phyloP scores from a whole-genome alignment of 345 rosid species.

The Microthlaspi erraticum region DNA sequence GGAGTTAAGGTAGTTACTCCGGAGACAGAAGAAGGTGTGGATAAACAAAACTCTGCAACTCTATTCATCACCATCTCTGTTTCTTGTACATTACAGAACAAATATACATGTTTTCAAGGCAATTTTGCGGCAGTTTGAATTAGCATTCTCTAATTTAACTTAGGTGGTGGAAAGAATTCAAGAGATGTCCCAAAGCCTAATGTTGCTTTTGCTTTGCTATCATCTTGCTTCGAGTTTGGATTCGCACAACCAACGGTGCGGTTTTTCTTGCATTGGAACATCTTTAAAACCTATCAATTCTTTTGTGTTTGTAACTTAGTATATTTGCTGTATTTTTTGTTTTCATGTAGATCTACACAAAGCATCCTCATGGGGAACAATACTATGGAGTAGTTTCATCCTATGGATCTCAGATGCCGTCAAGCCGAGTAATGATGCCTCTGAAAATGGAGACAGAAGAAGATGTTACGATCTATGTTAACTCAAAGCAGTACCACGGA shows the following conservation, averaged over 20 bases:
- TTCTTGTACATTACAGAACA: conserved; percentile 7
- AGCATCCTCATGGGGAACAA: conserved; percentile 64
- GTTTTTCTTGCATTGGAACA: conserved; percentile 5
- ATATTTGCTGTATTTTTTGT: conserved; percentile 13
- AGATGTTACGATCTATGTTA: conserved; percentile 81
- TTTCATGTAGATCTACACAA: conserved; percentile 58
- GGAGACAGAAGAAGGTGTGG: conserved; percentile 47
- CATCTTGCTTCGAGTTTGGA: conserved; percentile 69
- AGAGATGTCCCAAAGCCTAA: conserved; percentile 58
- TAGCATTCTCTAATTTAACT: conserved; percentile 15
- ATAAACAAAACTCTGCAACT: conserved; percentile 50
- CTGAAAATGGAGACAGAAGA: conserved; percentile 61
- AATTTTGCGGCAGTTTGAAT: background rate
- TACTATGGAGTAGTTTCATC: conserved; percentile 76
- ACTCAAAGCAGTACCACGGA: conserved; percentile 94
- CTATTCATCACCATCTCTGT: conserved; percentile 50
- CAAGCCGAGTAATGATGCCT: conserved; percentile 78
- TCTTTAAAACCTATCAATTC: background rate
- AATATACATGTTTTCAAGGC: background rate
- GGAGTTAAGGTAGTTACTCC: conserved; percentile 51
- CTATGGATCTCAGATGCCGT: conserved; percentile 54
- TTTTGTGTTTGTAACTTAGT: conserved; percentile 14
- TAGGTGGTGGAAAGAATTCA: conserved; percentile 64
- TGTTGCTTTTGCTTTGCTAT: conserved; percentile 52
- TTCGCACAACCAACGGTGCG: conserved; percentile 69